phyloP scores from a whole-genome alignment of 352 stramenopile species.

The Globisporangium polare region DNA sequence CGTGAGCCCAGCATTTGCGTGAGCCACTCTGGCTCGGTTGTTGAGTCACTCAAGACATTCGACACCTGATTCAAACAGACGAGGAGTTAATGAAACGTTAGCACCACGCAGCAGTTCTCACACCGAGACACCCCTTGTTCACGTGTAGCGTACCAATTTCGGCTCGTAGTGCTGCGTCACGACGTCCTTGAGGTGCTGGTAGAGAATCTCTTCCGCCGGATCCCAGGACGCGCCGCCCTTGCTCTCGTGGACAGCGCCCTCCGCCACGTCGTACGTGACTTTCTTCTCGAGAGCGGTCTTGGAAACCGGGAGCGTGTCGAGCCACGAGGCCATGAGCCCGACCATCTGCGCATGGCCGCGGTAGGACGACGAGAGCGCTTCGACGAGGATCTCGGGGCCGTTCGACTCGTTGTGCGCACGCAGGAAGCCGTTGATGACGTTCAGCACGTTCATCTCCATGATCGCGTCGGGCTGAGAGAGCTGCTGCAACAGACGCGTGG shows the following conservation, averaged over 20 bases:
- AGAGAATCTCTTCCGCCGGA: constrained; percentile 72
- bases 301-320: constrained; percentile 60
- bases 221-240: constrained; percentile 71
- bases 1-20: constrained; percentile 78
- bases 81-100: background rate
- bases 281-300: constrained; percentile 68
- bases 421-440: constrained; percentile 82
- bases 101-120: background rate
- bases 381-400: constrained; percentile 80
- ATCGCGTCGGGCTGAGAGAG: constrained; percentile 74
- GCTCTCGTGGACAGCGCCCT: constrained; percentile 58
- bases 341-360: constrained; percentile 86
- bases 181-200: constrained; percentile 68
- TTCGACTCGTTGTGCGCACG: constrained; percentile 74
- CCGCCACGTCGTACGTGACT: constrained; percentile 66
- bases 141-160: constrained; percentile 38
- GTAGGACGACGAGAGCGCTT: constrained; percentile 85
- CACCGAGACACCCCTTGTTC: background rate
- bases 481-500: constrained; percentile 56
- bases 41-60: constrained; percentile 78
- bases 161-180: constrained; percentile 83
- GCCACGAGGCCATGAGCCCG: constrained; percentile 77
- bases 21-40: constrained; percentile 73
- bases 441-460: constrained; percentile 79
- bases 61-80: constrained; percentile 38